Conservation (phyloP, 1,284 basidiomycete species). For the Leccinum huronense region DNA sequence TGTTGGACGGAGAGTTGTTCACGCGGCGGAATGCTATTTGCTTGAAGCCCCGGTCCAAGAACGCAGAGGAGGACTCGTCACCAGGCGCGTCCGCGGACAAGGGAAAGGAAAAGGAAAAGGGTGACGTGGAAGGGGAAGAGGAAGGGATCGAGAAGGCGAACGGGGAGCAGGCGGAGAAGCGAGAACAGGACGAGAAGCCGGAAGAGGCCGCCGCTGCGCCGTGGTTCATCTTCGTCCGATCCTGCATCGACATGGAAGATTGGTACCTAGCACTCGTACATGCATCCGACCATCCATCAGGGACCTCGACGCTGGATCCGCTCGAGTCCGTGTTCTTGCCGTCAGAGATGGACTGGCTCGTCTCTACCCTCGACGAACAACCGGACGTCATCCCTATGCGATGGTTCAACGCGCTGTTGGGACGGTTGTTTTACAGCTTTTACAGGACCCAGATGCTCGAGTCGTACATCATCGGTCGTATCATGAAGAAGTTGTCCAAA, state of each 20-base stretch:
- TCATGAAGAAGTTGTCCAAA: conserved; percentile 93
- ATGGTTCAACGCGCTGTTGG: conserved; percentile 94
- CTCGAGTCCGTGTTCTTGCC: conserved; percentile 68
- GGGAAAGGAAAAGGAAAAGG: conserved; percentile 28
- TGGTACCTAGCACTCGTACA: conserved; percentile 93
- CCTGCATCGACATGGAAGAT: conserved; percentile 88
- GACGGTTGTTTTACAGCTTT: conserved; percentile 89
- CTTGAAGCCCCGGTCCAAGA: conserved; percentile 53
- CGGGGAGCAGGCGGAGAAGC: conserved; percentile 36
- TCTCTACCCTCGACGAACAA: conserved; percentile 84
- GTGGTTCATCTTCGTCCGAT: conserved; percentile 89
- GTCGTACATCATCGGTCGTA: conserved; percentile 78
- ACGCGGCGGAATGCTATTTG: conserved; percentile 86
- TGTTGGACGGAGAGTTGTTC: conserved; percentile 83
- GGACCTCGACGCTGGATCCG: conserved; percentile 54
- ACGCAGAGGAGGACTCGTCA: conserved; percentile 35
- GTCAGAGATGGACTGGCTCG: conserved; percentile 81
- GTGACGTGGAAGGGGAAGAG: not conserved
- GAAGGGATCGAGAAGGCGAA: conserved; percentile 41
- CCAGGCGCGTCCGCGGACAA: conserved; percentile 43
- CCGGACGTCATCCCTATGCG: conserved; percentile 95
- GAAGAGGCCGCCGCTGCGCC: conserved; percentile 55
- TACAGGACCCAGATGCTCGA: conserved; percentile 84
- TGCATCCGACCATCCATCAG: conserved; percentile 59
- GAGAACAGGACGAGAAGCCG: conserved; percentile 46